Evolutionary conservation across 1,284 basidiomycete species (phyloP).

Genomic region (Sanghuangporus baumii): DNA sequence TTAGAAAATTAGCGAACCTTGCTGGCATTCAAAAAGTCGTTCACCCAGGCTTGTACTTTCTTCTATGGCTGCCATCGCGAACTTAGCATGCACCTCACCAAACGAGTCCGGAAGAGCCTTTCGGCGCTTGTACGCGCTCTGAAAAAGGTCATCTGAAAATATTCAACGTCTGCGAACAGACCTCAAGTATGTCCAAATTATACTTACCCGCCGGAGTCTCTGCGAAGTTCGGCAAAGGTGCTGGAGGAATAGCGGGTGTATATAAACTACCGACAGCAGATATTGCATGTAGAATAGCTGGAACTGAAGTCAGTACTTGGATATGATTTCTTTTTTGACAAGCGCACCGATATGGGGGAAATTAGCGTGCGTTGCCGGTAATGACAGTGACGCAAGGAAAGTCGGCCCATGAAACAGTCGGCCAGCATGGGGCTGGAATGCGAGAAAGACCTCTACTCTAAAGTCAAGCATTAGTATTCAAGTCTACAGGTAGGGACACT

Average conservation of each 20-base stretch:
- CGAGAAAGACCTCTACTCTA: conserved; percentile 69
- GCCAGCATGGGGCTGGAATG: conserved; percentile 62
- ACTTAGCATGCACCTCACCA: conserved; percentile 58
- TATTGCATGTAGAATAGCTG: conserved; percentile 65
- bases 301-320: background rate
- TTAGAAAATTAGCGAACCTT: conserved; percentile 38
- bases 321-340: background rate
- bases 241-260: conserved; percentile 50
- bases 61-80: conserved; percentile 48
- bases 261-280: conserved; percentile 70
- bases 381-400: conserved; percentile 58
- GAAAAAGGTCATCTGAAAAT: conserved; percentile 47
- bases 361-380: conserved; percentile 61
- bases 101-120: conserved; percentile 53
- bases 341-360: conserved; percentile 42
- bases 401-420: conserved; percentile 58
- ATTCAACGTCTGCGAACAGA: background rate
- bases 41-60: conserved; percentile 45
- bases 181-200: background rate
- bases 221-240: conserved; percentile 43
- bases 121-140: conserved; percentile 38
- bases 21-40: conserved; percentile 53
- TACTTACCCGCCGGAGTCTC: conserved; percentile 42
- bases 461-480: conserved; percentile 2
- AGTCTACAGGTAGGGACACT: conserved; percentile 6